Evolutionary conservation across 2,329 filamentous ascomycete genomes (phyloP).

Genomic region (Botrytis fragariae): DNA sequence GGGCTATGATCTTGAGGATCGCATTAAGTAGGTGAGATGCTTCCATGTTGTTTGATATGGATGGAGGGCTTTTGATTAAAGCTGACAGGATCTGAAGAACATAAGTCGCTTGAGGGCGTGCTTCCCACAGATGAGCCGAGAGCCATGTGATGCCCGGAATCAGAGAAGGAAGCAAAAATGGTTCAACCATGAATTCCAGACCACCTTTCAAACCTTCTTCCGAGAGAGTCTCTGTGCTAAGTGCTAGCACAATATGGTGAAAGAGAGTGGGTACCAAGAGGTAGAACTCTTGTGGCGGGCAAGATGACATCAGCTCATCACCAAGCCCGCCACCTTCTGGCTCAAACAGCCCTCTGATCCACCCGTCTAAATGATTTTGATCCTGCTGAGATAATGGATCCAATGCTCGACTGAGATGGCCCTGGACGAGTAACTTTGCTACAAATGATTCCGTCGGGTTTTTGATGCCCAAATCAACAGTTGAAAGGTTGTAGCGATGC

Average conservation of each 20-base stretch:
- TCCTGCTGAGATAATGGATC: slow-evolving; percentile 64
- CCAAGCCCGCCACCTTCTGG: slow-evolving; percentile 69
- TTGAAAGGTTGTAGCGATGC: slow-evolving; percentile 68
- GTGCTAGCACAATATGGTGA: slow-evolving; percentile 69
- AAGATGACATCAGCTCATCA: slow-evolving; percentile 79
- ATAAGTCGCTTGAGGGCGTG: slow-evolving; percentile 63
- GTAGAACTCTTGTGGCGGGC: slow-evolving; percentile 80
- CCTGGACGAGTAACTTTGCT: slow-evolving; percentile 60
- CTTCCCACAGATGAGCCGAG: slow-evolving; percentile 65
- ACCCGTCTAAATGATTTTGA: slow-evolving; percentile 63
- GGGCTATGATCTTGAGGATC: slow-evolving; percentile 69
- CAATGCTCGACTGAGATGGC: slow-evolving; percentile 54
- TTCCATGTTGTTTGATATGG: slow-evolving; percentile 61
- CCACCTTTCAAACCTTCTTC: slow-evolving; percentile 72
- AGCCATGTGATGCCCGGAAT: slow-evolving; percentile 72
- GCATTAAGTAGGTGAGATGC: slow-evolving; percentile 66
- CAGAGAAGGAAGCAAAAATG: slow-evolving; percentile 75
- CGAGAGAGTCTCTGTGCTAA: slow-evolving; percentile 61
- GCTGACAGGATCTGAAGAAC: slow-evolving; percentile 71
- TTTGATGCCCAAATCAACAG: slow-evolving; percentile 60
- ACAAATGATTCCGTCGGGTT: slow-evolving; percentile 61
- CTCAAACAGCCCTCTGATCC: slow-evolving; percentile 76
- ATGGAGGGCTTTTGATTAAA: slow-evolving; percentile 62
- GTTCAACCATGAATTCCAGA: slow-evolving; percentile 76
- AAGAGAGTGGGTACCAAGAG: slow-evolving; percentile 74